Evolutionary conservation across 306 rosid genomes (phyloP).

Genomic region (Sechiopsis laciniata): DNA sequence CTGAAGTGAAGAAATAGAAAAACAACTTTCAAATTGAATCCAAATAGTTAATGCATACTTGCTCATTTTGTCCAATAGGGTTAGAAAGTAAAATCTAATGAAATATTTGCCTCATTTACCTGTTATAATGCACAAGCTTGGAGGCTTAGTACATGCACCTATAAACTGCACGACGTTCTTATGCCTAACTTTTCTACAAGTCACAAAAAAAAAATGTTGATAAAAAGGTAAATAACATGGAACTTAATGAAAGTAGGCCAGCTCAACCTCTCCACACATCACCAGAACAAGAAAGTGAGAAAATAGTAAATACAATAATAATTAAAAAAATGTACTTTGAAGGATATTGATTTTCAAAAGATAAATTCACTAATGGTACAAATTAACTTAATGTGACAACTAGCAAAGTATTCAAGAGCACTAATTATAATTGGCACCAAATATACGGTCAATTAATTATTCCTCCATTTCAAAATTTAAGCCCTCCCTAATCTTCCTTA

Average conservation of each 20-base stretch:
- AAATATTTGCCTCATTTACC: conserved; percentile 41
- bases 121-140: conserved; percentile 83
- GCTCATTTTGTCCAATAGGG: conserved; percentile 1
- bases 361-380: neutral
- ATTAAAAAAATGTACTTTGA: neutral
- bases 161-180: conserved; percentile 98
- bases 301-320: neutral
- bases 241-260: neutral
- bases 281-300: neutral
- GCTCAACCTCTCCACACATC: neutral
- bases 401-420: neutral
- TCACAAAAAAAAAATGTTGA: conserved; percentile 23
- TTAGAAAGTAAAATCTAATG: neutral
- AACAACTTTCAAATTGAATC: conserved; percentile 8
- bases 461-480: conserved; percentile 4
- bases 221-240: conserved; percentile 7
- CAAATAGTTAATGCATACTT: neutral
- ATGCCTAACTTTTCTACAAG: conserved; percentile 93
- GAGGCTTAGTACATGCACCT: conserved; percentile 95
- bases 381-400: neutral
- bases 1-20: conserved; percentile 40
- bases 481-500: neutral
- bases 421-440: neutral
- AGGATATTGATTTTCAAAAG: neutral
- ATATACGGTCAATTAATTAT: neutral